A percentile compares a stretch with the other conserved stretches of the same genome.
Conservation (phyloP, 129 eudicot species). For the Apium graveolens region DNA sequence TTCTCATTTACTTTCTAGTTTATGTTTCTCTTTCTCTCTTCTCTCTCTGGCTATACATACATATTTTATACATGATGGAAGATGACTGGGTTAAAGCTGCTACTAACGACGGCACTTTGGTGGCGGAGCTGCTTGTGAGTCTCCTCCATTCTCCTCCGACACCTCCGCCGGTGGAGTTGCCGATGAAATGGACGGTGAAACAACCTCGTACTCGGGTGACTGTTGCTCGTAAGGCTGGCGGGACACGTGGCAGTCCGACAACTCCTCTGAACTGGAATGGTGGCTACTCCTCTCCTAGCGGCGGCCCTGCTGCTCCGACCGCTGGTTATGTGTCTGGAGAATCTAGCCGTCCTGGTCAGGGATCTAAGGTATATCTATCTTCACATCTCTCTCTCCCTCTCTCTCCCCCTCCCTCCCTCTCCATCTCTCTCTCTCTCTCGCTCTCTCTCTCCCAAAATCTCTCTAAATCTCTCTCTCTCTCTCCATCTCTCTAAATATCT, state of each 20-base stretch:
- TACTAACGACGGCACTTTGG: slow-evolving; percentile 27
- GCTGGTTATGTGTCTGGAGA: slow-evolving; percentile 32
- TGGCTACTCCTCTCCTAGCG: slow-evolving; percentile 31
- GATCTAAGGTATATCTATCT: slow-evolving; percentile 53
- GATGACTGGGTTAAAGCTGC: slow-evolving; percentile 43
- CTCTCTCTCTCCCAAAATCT: neutral
- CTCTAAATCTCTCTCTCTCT: neutral
- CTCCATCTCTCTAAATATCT: too few species aligned
- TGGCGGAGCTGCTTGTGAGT: slow-evolving; percentile 38
- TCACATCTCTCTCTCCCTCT: neutral
- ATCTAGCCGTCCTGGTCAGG: slow-evolving; percentile 30
- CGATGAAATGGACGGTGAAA: neutral
- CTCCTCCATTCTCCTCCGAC: slow-evolving; percentile 20
- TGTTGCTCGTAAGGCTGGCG: neutral
- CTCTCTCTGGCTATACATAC: slow-evolving; percentile 8
- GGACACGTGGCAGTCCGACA: neutral
- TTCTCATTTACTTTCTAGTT: slow-evolving; percentile 7
- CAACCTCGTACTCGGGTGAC: neutral
- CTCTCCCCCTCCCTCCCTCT: neutral
- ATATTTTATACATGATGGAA: slow-evolving; percentile 14
- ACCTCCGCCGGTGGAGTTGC: neutral
- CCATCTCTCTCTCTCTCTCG: neutral
- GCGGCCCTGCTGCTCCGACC: slow-evolving; percentile 28
- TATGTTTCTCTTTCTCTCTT: neutral
- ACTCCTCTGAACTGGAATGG: neutral